Evolutionary conservation across 2,329 filamentous ascomycete species (phyloP).

Genomic region (Penicillium hordei): DNA sequence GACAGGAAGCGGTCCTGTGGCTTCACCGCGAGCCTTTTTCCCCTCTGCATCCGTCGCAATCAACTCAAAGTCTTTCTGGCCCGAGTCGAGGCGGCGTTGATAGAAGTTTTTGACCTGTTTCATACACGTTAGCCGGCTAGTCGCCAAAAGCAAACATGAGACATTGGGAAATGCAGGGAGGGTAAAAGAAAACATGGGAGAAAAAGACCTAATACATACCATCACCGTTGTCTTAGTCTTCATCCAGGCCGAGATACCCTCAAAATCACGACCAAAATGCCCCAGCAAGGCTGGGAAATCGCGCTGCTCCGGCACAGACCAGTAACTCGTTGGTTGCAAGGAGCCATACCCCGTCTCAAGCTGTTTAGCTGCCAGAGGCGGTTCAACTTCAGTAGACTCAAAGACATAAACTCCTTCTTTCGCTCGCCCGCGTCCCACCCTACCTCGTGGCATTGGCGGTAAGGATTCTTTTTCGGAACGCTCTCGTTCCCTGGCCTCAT

Average conservation of each 20-base stretch:
- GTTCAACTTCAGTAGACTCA: slow-evolving; percentile 36
- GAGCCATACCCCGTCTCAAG: slow-evolving; percentile 38
- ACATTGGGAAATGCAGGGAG: neutral
- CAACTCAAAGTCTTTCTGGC: slow-evolving; percentile 47
- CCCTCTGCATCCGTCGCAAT: slow-evolving; percentile 45
- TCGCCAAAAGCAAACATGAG: neutral
- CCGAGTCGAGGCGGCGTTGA: slow-evolving; percentile 45
- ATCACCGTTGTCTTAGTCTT: slow-evolving; percentile 54
- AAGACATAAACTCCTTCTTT: slow-evolving; percentile 40
- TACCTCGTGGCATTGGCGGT: slow-evolving; percentile 26
- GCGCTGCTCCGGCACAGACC: slow-evolving; percentile 52
- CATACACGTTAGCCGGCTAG: slow-evolving; percentile 1
- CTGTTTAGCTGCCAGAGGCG: slow-evolving; percentile 21
- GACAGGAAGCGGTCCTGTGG: slow-evolving; percentile 45
- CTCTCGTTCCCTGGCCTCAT: slow-evolving; percentile 25
- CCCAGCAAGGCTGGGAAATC: slow-evolving; percentile 48
- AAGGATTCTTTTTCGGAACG: slow-evolving; percentile 26
- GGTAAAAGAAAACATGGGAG: neutral
- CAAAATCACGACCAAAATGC: slow-evolving; percentile 51
- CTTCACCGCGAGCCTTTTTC: slow-evolving; percentile 47
- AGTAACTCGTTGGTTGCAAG: slow-evolving; percentile 51
- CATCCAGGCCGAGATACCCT: slow-evolving; percentile 51
- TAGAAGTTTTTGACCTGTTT: slow-evolving; percentile 52
- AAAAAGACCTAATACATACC: slow-evolving; percentile 36
- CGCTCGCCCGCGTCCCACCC: slow-evolving; percentile 31